Conservation (phyloP, 495 filamentous ascomycete species). For the Xylaria nigripes region DNA sequence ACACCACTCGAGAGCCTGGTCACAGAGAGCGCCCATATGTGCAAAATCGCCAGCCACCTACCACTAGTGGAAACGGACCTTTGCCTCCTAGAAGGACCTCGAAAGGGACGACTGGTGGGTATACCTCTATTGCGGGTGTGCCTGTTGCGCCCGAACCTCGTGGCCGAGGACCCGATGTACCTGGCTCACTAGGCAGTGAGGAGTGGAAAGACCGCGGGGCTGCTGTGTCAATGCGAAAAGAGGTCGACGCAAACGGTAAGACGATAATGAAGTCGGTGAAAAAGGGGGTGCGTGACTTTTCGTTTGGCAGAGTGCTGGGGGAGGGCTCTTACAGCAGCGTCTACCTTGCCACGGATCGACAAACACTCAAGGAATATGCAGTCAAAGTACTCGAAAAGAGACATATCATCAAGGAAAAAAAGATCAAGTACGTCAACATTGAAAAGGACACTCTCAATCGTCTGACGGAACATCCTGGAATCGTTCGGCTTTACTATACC, state of each 20-base stretch:
- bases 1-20: constrained; percentile 60
- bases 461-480: constrained; percentile 90
- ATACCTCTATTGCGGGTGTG: constrained; percentile 33
- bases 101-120: constrained; percentile 48
- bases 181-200: constrained; percentile 63
- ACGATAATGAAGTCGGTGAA: constrained; percentile 77
- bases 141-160: constrained; percentile 31
- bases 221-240: constrained; percentile 66
- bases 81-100: constrained; percentile 62
- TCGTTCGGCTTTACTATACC: constrained; percentile 96
- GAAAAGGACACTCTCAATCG: constrained; percentile 98
- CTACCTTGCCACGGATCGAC: constrained; percentile 85
- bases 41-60: constrained; percentile 40
- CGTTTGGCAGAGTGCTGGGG: constrained; percentile 83
- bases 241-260: constrained; percentile 75
- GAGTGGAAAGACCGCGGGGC: constrained; percentile 95
- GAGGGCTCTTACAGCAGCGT: constrained; percentile 99
- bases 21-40: constrained; percentile 61
- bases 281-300: constrained; percentile 96
- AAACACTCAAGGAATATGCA: constrained; percentile 92
- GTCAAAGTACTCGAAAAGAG: constrained; percentile 98
- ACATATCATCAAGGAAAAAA: constrained; percentile 99
- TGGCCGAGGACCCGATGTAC: constrained; percentile 56
- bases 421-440: constrained; percentile 99
- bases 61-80: constrained; percentile 48